Percentiles rank a stretch among this genome's conserved stretches.
Evolutionary conservation across 2,329 filamentous ascomycete species (phyloP).

Genomic region (Fusarium graminum): DNA sequence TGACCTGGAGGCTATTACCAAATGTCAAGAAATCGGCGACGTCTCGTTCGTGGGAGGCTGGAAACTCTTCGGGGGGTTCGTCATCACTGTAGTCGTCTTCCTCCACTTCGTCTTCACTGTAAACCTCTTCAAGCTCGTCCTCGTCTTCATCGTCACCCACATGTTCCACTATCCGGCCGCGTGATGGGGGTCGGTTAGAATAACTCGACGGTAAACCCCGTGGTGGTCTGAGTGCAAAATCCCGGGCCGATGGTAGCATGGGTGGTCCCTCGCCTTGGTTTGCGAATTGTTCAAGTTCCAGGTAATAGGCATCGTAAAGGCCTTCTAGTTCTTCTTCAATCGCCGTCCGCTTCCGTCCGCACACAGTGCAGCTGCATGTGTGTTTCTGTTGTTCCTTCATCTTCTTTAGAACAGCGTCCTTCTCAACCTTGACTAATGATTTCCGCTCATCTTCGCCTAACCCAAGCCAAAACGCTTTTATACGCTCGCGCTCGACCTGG

Average conservation of each 20-base stretch:
- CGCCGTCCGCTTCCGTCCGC: slow-evolving; percentile 92
- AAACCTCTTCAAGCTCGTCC: slow-evolving; percentile 66
- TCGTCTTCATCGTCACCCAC: slow-evolving; percentile 68
- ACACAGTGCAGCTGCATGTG: slow-evolving; percentile 97
- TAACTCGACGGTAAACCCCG: slow-evolving; percentile 70
- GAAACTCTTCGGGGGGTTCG: slow-evolving; percentile 76
- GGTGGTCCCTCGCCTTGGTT: slow-evolving; percentile 81
- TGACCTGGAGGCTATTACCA: slow-evolving; percentile 95
- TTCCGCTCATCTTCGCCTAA: slow-evolving; percentile 94
- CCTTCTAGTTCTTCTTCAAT: slow-evolving; percentile 99
- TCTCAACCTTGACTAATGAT: slow-evolving; percentile 96
- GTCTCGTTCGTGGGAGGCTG: slow-evolving; percentile 72
- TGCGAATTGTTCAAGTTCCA: slow-evolving; percentile 97
- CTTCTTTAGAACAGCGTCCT: slow-evolving; percentile 96
- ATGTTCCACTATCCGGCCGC: slow-evolving; percentile 79
- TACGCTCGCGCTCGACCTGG: slow-evolving; percentile 93
- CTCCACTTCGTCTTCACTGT: slow-evolving; percentile 66
- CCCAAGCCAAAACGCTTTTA: slow-evolving; percentile 98
- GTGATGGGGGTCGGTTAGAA: slow-evolving; percentile 76
- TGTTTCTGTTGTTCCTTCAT: slow-evolving; percentile 99
- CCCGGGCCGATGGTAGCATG: slow-evolving; percentile 63
- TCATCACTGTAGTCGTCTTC: slow-evolving; percentile 75
- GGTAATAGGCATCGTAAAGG: slow-evolving; percentile 97
- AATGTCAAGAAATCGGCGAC: slow-evolving; percentile 95
- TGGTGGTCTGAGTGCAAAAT: slow-evolving; percentile 71